Percentiles rank a stretch among this genome's conserved stretches.
These are phyloP conservation scores for Irpex sp. DNA, from an alignment of 1,284 basidiomycete species.

Conservation along the genomic window DNA sequence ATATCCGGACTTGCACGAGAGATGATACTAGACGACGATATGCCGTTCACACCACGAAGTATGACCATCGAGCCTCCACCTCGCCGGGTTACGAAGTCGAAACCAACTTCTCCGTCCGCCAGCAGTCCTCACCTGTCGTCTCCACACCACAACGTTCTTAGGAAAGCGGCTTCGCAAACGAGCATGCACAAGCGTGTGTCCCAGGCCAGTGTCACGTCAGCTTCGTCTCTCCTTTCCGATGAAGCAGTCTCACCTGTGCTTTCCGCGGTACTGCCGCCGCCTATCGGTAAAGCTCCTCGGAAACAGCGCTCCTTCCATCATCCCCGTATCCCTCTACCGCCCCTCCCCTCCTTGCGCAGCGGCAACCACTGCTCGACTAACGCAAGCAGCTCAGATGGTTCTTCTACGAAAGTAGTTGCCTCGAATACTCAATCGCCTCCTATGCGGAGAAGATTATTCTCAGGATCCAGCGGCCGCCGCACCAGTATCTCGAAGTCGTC, in stretches of 20 bases:
- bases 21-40: background rate
- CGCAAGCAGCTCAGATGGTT: slow-evolving; percentile 11
- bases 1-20: background rate
- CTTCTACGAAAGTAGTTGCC: slow-evolving; percentile 15
- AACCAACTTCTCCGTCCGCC: background rate
- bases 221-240: slow-evolving; percentile 13
- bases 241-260: slow-evolving; percentile 14
- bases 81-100: background rate
- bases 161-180: slow-evolving; percentile 56
- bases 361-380: slow-evolving; percentile 17
- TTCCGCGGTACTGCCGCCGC: slow-evolving; percentile 2
- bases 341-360: slow-evolving; percentile 28
- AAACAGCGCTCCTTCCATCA: slow-evolving; percentile 38
- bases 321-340: slow-evolving; percentile 31
- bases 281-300: slow-evolving; percentile 20
- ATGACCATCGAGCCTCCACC: background rate
- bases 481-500: slow-evolving; percentile 44
- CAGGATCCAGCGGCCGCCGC: slow-evolving; percentile 46
- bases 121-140: slow-evolving; percentile 21
- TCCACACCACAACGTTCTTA: slow-evolving; percentile 27
- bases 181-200: slow-evolving; percentile 38
- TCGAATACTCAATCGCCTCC: slow-evolving; percentile 10
- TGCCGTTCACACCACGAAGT: background rate
- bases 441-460: slow-evolving; percentile 58
- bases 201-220: slow-evolving; percentile 19